Evolutionary conservation across 768 basidiomycete genomes (phyloP).

Genomic region (Russula virescens): DNA sequence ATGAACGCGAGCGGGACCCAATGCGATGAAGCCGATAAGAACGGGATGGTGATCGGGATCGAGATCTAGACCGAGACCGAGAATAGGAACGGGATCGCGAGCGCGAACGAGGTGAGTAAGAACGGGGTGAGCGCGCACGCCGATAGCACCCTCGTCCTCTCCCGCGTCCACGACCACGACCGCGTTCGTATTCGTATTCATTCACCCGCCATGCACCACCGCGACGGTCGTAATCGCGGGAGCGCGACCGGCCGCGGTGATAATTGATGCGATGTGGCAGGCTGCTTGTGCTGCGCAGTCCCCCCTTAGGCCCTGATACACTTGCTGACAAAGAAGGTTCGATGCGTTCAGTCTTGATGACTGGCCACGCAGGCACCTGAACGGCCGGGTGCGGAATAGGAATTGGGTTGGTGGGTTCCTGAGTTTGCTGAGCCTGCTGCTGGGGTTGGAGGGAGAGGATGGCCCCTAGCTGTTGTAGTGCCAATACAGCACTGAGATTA

Average conservation of each 20-base stretch:
- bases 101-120: not conserved
- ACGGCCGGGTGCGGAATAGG: not conserved
- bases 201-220: not conserved
- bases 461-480: constrained; percentile 2
- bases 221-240: not conserved
- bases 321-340: not conserved
- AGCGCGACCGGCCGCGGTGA: not conserved
- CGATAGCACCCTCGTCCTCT: not conserved
- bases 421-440: not conserved
- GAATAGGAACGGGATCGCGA: not conserved
- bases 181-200: not conserved
- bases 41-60: not conserved
- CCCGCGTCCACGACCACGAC: not conserved
- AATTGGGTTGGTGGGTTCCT: not conserved
- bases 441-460: not conserved
- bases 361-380: not conserved
- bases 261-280: not conserved
- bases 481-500: not conserved
- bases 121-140: not conserved
- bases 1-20: not conserved
- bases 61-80: not conserved
- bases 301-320: not conserved
- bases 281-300: not conserved
- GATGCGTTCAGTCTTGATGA: not conserved
- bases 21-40: not conserved